Evolutionary conservation across 768 basidiomycete genomes (phyloP).

Genomic region (Astraeus odoratus): DNA sequence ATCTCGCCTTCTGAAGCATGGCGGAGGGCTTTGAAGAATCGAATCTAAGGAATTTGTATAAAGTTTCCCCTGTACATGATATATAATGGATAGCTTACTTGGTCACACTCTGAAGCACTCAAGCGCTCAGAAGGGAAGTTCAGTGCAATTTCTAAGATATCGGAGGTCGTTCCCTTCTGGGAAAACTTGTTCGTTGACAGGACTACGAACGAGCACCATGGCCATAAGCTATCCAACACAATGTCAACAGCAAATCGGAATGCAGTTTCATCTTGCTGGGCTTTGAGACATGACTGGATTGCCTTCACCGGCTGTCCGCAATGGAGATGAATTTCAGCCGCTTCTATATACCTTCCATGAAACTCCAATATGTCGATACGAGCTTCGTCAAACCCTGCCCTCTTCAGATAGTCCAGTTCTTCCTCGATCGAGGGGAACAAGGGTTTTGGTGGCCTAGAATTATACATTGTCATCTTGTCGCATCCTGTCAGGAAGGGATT

Average conservation of each 20-base stretch:
- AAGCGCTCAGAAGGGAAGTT: constrained; percentile 12
- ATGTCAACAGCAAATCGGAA: constrained; percentile 31
- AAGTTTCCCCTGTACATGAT: too few relatives aligned
- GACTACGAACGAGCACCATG: constrained; percentile 35
- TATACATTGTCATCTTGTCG: neutral
- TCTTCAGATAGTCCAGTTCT: constrained; percentile 48
- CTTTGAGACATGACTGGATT: constrained; percentile 36
- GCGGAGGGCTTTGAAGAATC: neutral
- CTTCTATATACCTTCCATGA: constrained; percentile 38
- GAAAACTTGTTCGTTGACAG: neutral
- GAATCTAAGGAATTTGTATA: neutral
- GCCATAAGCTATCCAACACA: constrained; percentile 42
- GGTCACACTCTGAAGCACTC: neutral
- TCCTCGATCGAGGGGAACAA: constrained; percentile 49
- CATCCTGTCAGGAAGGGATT: neutral
- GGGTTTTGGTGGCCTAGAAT: constrained; percentile 36
- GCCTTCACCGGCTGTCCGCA: constrained; percentile 44
- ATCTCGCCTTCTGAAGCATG: neutral
- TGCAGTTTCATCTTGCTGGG: constrained; percentile 21
- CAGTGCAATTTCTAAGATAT: constrained; percentile 18
- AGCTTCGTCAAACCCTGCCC: constrained; percentile 43
- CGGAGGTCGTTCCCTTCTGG: neutral
- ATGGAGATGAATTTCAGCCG: constrained; percentile 43
- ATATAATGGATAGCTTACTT: neutral
- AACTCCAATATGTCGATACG: constrained; percentile 40